phyloP scores from a whole-genome alignment of 345 rosid genomes.

The Excoecaria agallocha region DNA sequence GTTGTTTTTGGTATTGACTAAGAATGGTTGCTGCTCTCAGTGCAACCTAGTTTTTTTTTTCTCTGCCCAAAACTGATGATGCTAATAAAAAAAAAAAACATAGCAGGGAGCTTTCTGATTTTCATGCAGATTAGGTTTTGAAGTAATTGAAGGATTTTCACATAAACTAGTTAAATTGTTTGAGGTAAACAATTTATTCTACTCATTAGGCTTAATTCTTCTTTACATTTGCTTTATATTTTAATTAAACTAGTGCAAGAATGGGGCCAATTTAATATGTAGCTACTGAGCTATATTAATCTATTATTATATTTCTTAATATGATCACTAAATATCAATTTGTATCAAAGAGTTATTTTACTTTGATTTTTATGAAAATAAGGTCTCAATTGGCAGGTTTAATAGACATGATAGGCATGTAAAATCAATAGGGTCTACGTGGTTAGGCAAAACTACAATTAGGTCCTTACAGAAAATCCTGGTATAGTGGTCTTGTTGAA shows the following conservation, averaged over 20 bases:
- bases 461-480: no score
- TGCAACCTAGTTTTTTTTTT: no score
- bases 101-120: no score
- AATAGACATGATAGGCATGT: not conserved
- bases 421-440: not conserved
- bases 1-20: no score
- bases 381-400: no score
- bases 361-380: not conserved
- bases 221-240: not conserved
- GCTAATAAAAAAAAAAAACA: no score
- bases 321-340: not conserved
- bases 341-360: not conserved
- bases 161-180: slow-evolving; percentile 37
- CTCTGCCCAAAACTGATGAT: no score
- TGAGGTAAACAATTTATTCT: slow-evolving; percentile 48
- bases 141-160: slow-evolving; percentile 49
- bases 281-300: no score
- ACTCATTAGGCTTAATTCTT: not conserved
- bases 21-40: no score
- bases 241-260: not conserved
- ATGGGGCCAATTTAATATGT: not conserved
- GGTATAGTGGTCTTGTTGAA: not conserved
- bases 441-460: not conserved
- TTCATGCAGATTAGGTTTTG: no score
- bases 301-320: not conserved